These are phyloP conservation scores for Geranium rotundifolium DNA, from an alignment of 345 rosid species.

Conservation along the genomic window DNA sequence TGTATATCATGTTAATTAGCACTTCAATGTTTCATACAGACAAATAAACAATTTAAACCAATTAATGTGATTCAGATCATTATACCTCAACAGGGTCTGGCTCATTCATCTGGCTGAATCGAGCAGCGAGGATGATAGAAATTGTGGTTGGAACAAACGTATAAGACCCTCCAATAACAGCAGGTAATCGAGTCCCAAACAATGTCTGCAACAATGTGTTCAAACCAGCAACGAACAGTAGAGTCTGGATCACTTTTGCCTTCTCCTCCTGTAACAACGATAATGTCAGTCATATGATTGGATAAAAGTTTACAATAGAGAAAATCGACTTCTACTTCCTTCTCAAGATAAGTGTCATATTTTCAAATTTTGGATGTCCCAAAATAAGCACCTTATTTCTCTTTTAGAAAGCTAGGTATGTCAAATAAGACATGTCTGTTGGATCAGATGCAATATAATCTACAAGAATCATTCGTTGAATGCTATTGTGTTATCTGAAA, in stretches of 20 bases:
- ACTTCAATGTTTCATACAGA: conserved; percentile 7
- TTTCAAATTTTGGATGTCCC: no score
- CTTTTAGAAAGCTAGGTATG: no score
- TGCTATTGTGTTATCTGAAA: background rate
- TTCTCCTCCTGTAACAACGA: conserved; percentile 65
- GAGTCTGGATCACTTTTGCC: conserved; percentile 89
- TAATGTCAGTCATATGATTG: background rate
- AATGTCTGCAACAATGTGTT: conserved; percentile 75
- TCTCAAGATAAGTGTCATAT: background rate
- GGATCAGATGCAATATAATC: background rate
- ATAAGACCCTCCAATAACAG: conserved; percentile 88
- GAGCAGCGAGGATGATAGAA: conserved; percentile 87
- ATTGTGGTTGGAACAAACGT: conserved; percentile 94
- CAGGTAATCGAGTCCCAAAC: conserved; percentile 88
- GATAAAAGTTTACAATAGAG: background rate
- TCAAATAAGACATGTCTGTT: background rate
- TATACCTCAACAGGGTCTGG: conserved; percentile 60
- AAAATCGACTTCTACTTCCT: background rate
- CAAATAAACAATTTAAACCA: background rate
- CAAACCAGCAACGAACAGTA: conserved; percentile 93
- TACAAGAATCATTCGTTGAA: background rate
- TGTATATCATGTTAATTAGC: background rate
- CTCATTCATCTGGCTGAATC: conserved; percentile 40
- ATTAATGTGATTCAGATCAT: conserved; percentile 12
- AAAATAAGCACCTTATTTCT: no score